Percentiles rank a stretch among this genome's conserved stretches.
These are phyloP conservation scores for Rhexocercosporidium sp. DNA, from an alignment of 2,329 filamentous ascomycete genomes.

Conservation along the genomic window DNA sequence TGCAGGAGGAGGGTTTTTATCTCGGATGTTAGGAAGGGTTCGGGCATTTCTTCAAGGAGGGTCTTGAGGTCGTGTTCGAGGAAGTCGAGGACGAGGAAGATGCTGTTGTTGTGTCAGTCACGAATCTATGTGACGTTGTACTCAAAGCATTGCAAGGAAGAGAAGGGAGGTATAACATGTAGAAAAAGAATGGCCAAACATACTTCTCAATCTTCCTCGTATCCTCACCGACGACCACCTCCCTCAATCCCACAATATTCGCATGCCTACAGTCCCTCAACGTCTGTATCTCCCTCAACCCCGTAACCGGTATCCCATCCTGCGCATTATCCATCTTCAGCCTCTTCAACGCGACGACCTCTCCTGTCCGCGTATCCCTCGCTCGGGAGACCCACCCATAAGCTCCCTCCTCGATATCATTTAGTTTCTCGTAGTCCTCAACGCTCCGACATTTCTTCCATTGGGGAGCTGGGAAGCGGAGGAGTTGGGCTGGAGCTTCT, in stretches of 20 bases:
- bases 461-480: slow-evolving; percentile 71
- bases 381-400: slow-evolving; percentile 95
- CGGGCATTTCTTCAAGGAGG: slow-evolving; percentile 90
- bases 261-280: slow-evolving; percentile 78
- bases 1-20: slow-evolving; percentile 89
- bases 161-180: too few relatives aligned
- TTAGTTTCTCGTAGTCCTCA: slow-evolving; percentile 88
- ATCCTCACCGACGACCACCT: slow-evolving; percentile 80
- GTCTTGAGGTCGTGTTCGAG: slow-evolving; percentile 96
- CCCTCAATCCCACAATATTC: slow-evolving; percentile 81
- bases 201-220: slow-evolving; percentile 59
- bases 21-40: slow-evolving; percentile 91
- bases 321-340: slow-evolving; percentile 82
- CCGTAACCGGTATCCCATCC: slow-evolving; percentile 85
- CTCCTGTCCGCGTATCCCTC: slow-evolving; percentile 72
- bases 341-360: slow-evolving; percentile 90
- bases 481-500: slow-evolving; percentile 57
- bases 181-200: slow-evolving; percentile 3
- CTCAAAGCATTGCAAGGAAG: too few relatives aligned
- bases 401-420: slow-evolving; percentile 96
- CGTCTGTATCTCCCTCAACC: slow-evolving; percentile 91
- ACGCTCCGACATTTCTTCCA: slow-evolving; percentile 79
- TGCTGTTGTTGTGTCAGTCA: slow-evolving; percentile 53
- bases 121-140: too few relatives aligned
- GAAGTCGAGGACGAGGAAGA: slow-evolving; percentile 96